Evolutionary conservation across 2,329 filamentous ascomycete species (phyloP), one percentile per base, ranked within the genome.

Genomic region (Monilinia aucupariae): DNA sequence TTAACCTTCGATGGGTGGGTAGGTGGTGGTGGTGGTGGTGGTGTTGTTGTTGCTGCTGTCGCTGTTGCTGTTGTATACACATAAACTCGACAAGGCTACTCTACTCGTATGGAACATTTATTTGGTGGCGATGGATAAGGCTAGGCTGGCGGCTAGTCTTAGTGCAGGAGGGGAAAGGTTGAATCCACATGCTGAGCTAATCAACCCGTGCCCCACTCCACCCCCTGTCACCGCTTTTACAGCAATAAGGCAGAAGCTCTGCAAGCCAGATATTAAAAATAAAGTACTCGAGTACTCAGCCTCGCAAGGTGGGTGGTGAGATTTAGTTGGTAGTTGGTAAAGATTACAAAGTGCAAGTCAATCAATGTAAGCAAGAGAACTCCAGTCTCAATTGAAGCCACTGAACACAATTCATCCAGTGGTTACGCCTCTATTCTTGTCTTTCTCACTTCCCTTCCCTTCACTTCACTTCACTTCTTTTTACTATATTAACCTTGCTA

Each of bases 221-320:
- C 6, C 27, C 27, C 27, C 27, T 3, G 27, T 62, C 60, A 62
- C 32, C 60, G 51, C 43, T 49, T 62, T 32, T 47, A 20, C 27
- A 47, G 49, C 32, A 27, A 6, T 3, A 30, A 32, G 50, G 47
- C 41, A 39, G 37, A 39, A 39, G 1, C 27, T 6, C 27, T 30
- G 27, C 27, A 30, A n/a, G n/a, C n/a, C n/a, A n/a, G n/a, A n/a
- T n/a, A n/a, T n/a, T n/a, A 53, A 53, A 43, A 61, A 45, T 52
- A 53, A 53, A 53, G 49, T 41, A 62, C 20, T 34, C 32, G 20
- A 39, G 39, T 39, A 49, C 61, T 64, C 62, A 64, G 62, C 62
- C 62, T 61, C 58, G 54, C 30, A 55, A 17, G 39, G 34, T 52
- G 37, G 34, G 34, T 8, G 34, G 34, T 37, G 34, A n/a, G n/a